Percentiles rank a stretch among this genome's conserved stretches.
Evolutionary conservation across 176 grass and related monocot genomes (phyloP).

Genomic region (Luzula sylvatica): DNA sequence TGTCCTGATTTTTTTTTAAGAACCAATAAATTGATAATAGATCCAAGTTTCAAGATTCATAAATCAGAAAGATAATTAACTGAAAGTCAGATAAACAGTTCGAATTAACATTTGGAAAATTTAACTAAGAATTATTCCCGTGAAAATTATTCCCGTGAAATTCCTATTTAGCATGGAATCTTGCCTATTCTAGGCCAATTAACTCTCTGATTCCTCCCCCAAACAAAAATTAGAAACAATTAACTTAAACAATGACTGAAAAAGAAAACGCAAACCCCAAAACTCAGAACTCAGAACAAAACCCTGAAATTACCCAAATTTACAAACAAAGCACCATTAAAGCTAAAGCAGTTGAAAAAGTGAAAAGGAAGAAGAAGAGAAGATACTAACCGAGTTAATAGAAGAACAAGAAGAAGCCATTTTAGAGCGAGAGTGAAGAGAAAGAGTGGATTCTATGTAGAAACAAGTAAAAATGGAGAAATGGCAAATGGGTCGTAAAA

Average conservation of each 20-base stretch:
- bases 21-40: neutral
- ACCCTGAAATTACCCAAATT: neutral
- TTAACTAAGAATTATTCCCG: too few species aligned
- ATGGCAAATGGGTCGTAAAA: neutral
- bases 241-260: too few species aligned
- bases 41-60: too few species aligned
- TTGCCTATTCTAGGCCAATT: too few species aligned
- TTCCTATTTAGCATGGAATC: too few species aligned
- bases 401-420: conserved; percentile 8
- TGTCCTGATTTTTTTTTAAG: neutral
- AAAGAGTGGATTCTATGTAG: neutral
- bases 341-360: neutral
- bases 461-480: neutral
- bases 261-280: neutral
- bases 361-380: neutral
- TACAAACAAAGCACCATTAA: neutral
- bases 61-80: too few species aligned
- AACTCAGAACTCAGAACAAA: too few species aligned
- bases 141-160: too few species aligned
- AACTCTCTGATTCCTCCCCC: too few species aligned
- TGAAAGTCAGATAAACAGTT: too few species aligned
- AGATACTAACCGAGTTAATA: neutral
- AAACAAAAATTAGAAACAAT: too few species aligned
- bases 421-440: neutral
- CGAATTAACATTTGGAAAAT: too few species aligned